Conservation (phyloP, 192 early-diverging fungal species). For the Rhizophagus prolifer region DNA sequence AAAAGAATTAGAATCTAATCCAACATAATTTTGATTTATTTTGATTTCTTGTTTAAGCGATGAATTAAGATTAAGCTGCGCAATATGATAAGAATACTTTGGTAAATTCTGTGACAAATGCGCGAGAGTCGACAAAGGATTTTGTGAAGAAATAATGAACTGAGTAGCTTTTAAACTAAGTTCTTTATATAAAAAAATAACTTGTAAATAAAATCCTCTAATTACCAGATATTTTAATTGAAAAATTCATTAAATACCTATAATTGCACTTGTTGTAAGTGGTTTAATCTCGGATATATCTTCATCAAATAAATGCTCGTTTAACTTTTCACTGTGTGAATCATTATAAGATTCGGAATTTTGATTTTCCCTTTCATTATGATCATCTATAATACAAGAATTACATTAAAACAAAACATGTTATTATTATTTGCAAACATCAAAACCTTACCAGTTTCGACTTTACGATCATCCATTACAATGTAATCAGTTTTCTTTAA, state of each 20-base stretch:
- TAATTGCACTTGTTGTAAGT: conserved; percentile 51
- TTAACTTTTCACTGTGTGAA: not conserved
- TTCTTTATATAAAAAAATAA: conserved; percentile 24
- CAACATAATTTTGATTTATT: conserved; percentile 28
- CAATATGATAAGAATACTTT: conserved; percentile 78
- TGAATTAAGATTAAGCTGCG: conserved; percentile 49
- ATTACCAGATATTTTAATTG: no score
- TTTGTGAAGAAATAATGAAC: conserved; percentile 59
- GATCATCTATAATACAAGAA: conserved; percentile 21
- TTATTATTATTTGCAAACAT: not conserved
- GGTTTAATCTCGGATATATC: conserved; percentile 50
- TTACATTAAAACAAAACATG: not conserved
- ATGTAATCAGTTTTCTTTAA: conserved; percentile 98
- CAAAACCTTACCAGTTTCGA: conserved; percentile 37
- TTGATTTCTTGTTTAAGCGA: conserved; percentile 45
- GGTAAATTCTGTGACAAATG: conserved; percentile 84
- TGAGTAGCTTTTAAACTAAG: conserved; percentile 74
- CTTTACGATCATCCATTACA: conserved; percentile 88
- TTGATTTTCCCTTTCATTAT: conserved; percentile 1
- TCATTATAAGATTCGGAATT: conserved; percentile 14
- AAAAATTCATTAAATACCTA: conserved; percentile 34
- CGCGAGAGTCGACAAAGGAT: conserved; percentile 65
- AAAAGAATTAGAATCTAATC: conserved; percentile 40
- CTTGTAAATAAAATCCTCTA: not conserved
- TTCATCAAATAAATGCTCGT: conserved; percentile 45